Conservation (phyloP, 352 stramenopile species). For the Phytophthora megakarya region DNA sequence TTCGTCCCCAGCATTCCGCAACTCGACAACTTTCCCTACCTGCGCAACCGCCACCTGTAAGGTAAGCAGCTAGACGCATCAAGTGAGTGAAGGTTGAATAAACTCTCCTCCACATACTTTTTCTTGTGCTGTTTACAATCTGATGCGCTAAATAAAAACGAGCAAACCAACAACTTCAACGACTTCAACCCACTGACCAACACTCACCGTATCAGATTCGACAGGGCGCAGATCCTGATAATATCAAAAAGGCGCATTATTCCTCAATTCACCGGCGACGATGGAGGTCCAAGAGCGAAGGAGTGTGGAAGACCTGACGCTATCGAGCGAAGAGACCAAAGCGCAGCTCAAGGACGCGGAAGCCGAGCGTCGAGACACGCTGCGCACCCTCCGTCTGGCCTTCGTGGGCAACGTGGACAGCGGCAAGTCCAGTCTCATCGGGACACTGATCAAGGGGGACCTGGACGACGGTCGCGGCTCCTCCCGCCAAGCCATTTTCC, state of each 20-base stretch:
- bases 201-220: conserved; percentile 27
- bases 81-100: conserved; percentile 18
- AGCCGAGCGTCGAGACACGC: conserved; percentile 40
- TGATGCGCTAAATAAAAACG: neutral
- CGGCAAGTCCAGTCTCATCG: conserved; percentile 94
- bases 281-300: conserved; percentile 40
- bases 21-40: neutral
- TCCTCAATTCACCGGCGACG: neutral
- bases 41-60: conserved; percentile 1
- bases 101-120: conserved; percentile 14
- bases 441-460: conserved; percentile 93
- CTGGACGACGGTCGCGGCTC: conserved; percentile 96
- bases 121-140: conserved; percentile 7
- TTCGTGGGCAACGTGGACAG: conserved; percentile 94
- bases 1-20: neutral
- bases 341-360: conserved; percentile 12
- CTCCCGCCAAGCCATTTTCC: conserved; percentile 83
- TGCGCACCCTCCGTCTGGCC: conserved; percentile 83
- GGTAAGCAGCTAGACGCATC: neutral
- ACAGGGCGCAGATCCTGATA: conserved; percentile 8
- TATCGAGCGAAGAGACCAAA: conserved; percentile 15
- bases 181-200: conserved; percentile 32
- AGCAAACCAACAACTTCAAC: conserved; percentile 1
- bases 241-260: conserved; percentile 18
- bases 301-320: neutral